phyloP scores from a whole-genome alignment of 2,329 filamentous ascomycete species.

The Paecilomyces formosus region DNA sequence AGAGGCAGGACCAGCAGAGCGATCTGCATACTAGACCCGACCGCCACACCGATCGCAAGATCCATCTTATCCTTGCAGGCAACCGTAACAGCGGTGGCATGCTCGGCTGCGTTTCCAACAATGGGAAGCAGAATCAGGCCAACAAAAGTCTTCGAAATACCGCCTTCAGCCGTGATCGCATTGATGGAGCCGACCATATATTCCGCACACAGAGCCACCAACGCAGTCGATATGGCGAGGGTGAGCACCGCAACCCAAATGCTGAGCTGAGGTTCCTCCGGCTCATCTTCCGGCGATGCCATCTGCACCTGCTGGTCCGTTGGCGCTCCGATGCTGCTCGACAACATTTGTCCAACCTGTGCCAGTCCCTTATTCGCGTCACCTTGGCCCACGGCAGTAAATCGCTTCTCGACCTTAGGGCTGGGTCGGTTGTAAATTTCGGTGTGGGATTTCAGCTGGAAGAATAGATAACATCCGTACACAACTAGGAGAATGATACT shows the following conservation, averaged over 20 bases:
- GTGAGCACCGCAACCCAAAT: conserved; percentile 65
- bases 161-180: conserved; percentile 41
- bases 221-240: conserved; percentile 63
- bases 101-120: conserved; percentile 60
- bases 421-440: conserved; percentile 72
- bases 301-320: conserved; percentile 36
- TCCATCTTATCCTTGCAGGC: conserved; percentile 63
- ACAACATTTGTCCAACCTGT: conserved; percentile 43
- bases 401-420: conserved; percentile 62
- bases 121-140: conserved; percentile 59
- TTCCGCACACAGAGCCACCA: conserved; percentile 71
- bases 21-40: conserved; percentile 61
- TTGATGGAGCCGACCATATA: conserved; percentile 57
- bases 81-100: conserved; percentile 56
- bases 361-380: conserved; percentile 44
- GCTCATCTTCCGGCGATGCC: conserved; percentile 59
- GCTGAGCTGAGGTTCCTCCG: conserved; percentile 67
- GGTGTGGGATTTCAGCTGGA: conserved; percentile 82
- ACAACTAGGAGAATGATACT: conserved; percentile 77
- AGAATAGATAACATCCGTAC: conserved; percentile 77
- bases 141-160: conserved; percentile 53
- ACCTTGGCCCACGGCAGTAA: conserved; percentile 42
- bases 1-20: conserved; percentile 55
- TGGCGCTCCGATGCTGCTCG: conserved; percentile 43
- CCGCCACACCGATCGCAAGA: conserved; percentile 57